Base-by-base conservation (phyloP, 345 rosid genomes). In the Boechera retrofracta region DNA sequence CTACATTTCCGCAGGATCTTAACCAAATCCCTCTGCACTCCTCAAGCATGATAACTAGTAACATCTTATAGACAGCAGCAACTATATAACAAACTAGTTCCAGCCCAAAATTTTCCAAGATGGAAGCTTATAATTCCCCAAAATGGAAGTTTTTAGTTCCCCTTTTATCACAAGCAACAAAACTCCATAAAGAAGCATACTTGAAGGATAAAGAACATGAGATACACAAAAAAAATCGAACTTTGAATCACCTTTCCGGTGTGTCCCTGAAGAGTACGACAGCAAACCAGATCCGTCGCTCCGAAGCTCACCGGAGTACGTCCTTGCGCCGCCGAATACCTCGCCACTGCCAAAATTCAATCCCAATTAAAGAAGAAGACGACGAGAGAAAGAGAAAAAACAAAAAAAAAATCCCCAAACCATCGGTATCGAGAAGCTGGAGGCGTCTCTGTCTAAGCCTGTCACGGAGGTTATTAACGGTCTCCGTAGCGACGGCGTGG, bases 251-350 rank as follows among this genome's bases (percentile, higher is more conserved):
- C 98, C 94, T 91, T 92, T 75, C 99, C 96, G 13, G 97, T 88
- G 80, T 92, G 99, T 51, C 99, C 98, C 76, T 92, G 99, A 79
- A 95, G 87, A 69, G 91, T 91, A 77, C 99, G 81, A 84, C 98
- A 92, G 31, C 98, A 95, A 39, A 95, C 98, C 85, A 92, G 89
- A 88, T 91, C 99, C 79, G 94, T 92, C 1, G 89, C 85, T 33
- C 93, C 93, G 69, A 95, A 89, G 73, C 80, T 88, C 54, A 95
- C 93, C 53, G 86, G 89, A 83, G 83, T 38, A 79, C 76, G 85
- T 35, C 91, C 91, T 71, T 88, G 98, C 42, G 86, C 74, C 82
- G 55, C 81, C 53, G 96, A 87, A 72, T 89, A 87, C 7, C 76
- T 86, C 11, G 94, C 87, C 80, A 92, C 99, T 95, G 82, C 77